These are phyloP conservation scores for Candida sithepensis DNA, from an alignment of 805 yeast genomes.

Conservation along the genomic window DNA sequence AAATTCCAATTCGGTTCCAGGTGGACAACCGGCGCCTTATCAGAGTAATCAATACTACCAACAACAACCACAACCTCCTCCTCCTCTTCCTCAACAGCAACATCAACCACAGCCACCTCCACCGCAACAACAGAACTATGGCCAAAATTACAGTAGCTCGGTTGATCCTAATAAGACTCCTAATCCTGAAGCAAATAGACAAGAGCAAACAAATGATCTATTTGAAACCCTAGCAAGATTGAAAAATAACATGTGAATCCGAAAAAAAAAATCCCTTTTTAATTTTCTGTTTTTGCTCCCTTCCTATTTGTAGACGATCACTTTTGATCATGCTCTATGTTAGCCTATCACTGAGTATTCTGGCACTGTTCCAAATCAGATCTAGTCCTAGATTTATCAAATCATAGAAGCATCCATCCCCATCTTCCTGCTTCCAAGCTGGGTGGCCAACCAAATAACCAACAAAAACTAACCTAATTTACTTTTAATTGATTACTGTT, in stretches of 20 bases:
- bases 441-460: too few relatives aligned
- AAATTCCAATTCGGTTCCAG: background rate
- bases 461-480: too few relatives aligned
- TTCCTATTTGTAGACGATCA: too few relatives aligned
- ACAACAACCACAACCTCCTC: constrained; percentile 1
- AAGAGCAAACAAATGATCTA: constrained; percentile 32
- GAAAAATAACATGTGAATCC: constrained; percentile 32
- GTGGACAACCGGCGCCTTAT: constrained; percentile 3
- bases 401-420: too few relatives aligned
- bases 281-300: too few relatives aligned
- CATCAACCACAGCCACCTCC: constrained; percentile 8
- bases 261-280: too few relatives aligned
- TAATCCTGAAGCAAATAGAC: constrained; percentile 9
- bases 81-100: constrained; percentile 13
- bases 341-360: too few relatives aligned
- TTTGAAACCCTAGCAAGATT: constrained; percentile 36
- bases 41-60: constrained; percentile 3
- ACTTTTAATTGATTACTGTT: background rate
- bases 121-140: constrained; percentile 9
- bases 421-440: background rate
- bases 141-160: background rate
- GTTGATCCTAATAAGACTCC: background rate
- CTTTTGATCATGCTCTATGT: too few relatives aligned
- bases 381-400: too few relatives aligned
- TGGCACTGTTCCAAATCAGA: background rate